Conservation (phyloP, 2,329 filamentous ascomycete genomes). For the Alternaria brassicae region DNA sequence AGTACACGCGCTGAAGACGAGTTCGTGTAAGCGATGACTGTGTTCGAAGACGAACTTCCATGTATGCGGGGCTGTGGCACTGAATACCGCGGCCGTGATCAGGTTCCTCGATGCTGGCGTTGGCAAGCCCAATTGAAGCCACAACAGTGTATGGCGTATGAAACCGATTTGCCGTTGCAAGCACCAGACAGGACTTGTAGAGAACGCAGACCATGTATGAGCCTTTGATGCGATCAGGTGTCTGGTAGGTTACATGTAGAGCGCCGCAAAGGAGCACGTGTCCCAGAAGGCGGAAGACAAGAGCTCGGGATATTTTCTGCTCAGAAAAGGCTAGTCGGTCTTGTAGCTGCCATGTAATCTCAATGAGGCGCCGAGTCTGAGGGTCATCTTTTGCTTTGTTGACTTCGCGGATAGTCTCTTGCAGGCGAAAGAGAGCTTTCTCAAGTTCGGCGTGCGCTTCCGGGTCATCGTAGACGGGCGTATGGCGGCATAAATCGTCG, state of each 20-base stretch:
- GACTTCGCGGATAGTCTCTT: constrained; percentile 78
- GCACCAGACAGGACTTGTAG: constrained; percentile 80
- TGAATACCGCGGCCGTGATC: constrained; percentile 83
- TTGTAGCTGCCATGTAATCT: constrained; percentile 85
- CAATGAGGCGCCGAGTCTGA: constrained; percentile 71
- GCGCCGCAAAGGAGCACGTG: constrained; percentile 82
- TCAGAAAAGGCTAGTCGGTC: constrained; percentile 78
- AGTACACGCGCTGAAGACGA: constrained; percentile 87
- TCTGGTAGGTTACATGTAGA: constrained; percentile 83
- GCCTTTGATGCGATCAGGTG: constrained; percentile 70
- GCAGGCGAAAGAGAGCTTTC: constrained; percentile 72
- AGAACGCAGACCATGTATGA: constrained; percentile 85
- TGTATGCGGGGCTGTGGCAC: constrained; percentile 82
- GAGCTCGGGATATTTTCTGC: constrained; percentile 52
- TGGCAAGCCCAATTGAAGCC: constrained; percentile 73
- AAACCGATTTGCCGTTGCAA: constrained; percentile 72
- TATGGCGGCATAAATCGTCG: constrained; percentile 80
- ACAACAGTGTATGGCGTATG: constrained; percentile 74
- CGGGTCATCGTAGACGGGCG: constrained; percentile 84
- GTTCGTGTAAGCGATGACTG: constrained; percentile 77
- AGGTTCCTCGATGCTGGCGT: constrained; percentile 71
- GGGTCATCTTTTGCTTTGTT: constrained; percentile 84
- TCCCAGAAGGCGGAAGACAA: constrained; percentile 77
- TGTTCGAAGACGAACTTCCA: constrained; percentile 92
- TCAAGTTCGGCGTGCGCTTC: constrained; percentile 82